Conservation (phyloP, 306 rosid species). For the Lathyrus aphaca region DNA sequence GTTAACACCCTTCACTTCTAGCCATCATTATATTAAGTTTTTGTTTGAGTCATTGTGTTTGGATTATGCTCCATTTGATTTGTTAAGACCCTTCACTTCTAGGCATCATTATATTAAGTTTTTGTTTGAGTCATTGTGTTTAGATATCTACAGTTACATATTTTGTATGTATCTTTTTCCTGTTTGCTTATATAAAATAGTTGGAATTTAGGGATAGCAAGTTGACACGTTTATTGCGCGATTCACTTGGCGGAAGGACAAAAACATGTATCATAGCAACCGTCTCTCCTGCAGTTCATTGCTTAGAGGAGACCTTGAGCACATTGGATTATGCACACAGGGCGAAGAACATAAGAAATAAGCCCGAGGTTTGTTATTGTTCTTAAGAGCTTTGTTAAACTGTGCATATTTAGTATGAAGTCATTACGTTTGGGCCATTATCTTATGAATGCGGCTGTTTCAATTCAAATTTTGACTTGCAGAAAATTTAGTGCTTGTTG, state of each 20-base stretch:
- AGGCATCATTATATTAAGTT: not conserved
- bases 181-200: slow-evolving; percentile 24
- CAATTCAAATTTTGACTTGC: not conserved
- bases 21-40: not conserved
- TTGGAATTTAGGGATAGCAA: slow-evolving; percentile 86
- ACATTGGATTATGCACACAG: slow-evolving; percentile 96
- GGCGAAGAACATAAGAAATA: slow-evolving; percentile 88
- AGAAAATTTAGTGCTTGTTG: not conserved
- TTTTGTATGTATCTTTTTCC: slow-evolving; percentile 4
- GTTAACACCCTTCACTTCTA: not conserved
- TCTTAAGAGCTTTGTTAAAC: not conserved
- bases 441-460: not conserved
- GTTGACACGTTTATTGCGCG: slow-evolving; percentile 93
- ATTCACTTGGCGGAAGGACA: slow-evolving; percentile 98
- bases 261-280: slow-evolving; percentile 99
- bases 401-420: slow-evolving; percentile 15
- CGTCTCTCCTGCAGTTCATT: slow-evolving; percentile 97
- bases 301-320: slow-evolving; percentile 93
- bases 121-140: not conserved
- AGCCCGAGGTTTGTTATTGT: slow-evolving; percentile 79
- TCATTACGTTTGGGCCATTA: not conserved
- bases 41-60: not conserved
- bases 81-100: not conserved
- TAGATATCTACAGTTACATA: not conserved
- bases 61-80: not conserved